phyloP scores from a whole-genome alignment of 495 filamentous ascomycete genomes.

The Penicillium diatomitis region DNA sequence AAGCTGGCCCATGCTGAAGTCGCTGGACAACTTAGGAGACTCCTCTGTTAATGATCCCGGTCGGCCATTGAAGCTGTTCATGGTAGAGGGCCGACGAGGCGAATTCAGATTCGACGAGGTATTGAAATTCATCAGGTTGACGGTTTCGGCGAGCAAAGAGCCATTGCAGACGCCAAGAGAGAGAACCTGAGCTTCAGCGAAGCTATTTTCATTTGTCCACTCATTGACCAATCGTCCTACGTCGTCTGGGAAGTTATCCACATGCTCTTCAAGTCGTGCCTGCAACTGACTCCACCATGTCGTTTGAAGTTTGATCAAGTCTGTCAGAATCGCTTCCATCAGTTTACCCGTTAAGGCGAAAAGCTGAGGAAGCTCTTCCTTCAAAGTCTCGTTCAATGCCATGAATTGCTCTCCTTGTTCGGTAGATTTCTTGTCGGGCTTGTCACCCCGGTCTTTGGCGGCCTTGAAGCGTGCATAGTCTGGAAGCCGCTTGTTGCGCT shows the following conservation, averaged over 20 bases:
- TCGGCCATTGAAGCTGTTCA: constrained; percentile 36
- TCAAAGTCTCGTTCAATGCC: constrained; percentile 83
- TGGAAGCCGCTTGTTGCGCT: constrained; percentile 78
- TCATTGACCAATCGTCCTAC: constrained; percentile 56
- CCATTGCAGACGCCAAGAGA: constrained; percentile 52
- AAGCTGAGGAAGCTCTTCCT: constrained; percentile 83
- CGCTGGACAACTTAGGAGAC: constrained; percentile 47
- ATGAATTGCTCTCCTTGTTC: constrained; percentile 80
- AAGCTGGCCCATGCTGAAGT: constrained; percentile 34
- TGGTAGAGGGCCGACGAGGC: constrained; percentile 36
- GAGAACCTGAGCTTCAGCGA: constrained; percentile 38
- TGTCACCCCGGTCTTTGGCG: constrained; percentile 67
- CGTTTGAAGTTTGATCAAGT: constrained; percentile 72
- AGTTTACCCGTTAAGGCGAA: constrained; percentile 69
- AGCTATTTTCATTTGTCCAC: constrained; percentile 66
- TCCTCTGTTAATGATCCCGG: constrained; percentile 57
- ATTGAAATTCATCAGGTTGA: constrained; percentile 44
- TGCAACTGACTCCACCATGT: constrained; percentile 74
- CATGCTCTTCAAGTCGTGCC: constrained; percentile 64
- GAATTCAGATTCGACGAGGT: constrained; percentile 39
- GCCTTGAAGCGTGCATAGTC: constrained; percentile 81
- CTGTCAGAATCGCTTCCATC: constrained; percentile 67
- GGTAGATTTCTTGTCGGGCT: constrained; percentile 68
- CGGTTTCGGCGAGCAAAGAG: constrained; percentile 41
- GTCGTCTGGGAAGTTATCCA: constrained; percentile 60